These are phyloP conservation scores for Carpinus fangiana DNA, from an alignment of 306 rosid genomes.

Conservation along the genomic window DNA sequence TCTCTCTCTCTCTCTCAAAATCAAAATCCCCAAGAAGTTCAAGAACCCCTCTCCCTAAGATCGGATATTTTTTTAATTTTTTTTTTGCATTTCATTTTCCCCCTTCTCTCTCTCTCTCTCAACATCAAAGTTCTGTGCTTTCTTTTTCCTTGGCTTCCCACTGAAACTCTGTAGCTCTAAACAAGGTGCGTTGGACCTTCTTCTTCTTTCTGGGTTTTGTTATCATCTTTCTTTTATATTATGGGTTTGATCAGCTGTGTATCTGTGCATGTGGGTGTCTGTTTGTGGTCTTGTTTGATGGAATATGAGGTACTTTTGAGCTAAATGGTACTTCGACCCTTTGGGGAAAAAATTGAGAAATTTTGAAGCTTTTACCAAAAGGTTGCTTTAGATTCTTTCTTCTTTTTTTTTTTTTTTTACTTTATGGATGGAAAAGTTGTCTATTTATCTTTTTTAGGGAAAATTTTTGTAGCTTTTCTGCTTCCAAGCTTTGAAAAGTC, in stretches of 20 bases:
- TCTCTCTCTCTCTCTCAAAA: too few relatives aligned
- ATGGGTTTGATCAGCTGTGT: not conserved
- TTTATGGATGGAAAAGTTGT: not conserved
- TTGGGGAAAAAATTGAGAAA: slow-evolving; percentile 9
- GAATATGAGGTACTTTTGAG: slow-evolving; percentile 1
- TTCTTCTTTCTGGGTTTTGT: slow-evolving; percentile 2
- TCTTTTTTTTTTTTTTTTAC: not conserved
- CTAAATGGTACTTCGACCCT: not conserved
- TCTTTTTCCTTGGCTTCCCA: not conserved
- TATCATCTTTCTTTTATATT: not conserved
- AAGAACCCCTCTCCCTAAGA: too few relatives aligned
- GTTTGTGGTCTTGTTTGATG: not conserved
- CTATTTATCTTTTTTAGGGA: not conserved
- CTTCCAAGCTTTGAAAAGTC: slow-evolving; percentile 1
- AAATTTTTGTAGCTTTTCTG: not conserved
- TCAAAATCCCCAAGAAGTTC: too few relatives aligned
- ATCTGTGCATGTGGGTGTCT: not conserved
- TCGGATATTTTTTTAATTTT: too few relatives aligned
- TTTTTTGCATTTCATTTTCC: too few relatives aligned
- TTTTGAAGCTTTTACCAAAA: slow-evolving; percentile 2
- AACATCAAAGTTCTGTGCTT: not conserved
- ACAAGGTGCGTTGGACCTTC: slow-evolving; percentile 19
- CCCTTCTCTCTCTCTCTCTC: too few relatives aligned
- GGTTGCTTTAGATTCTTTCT: not conserved
- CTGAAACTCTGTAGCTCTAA: slow-evolving; percentile 16